Conservation (phyloP, 768 basidiomycete genomes). For the Pulveroboletus sp. region DNA sequence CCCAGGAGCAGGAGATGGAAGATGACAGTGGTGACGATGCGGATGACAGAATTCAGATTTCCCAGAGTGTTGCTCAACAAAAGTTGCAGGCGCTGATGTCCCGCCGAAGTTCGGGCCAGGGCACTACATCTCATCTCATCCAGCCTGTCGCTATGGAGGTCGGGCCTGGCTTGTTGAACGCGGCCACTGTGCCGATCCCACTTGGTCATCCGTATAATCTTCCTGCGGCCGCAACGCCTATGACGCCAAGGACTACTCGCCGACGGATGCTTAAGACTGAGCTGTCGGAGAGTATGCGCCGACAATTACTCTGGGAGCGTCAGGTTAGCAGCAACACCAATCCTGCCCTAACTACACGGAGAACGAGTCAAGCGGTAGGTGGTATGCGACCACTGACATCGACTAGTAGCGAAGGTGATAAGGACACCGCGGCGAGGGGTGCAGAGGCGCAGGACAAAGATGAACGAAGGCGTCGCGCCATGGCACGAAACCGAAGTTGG, state of each 20-base stretch:
- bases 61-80: slow-evolving; percentile 66
- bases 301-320: slow-evolving; percentile 78
- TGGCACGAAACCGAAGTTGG: slow-evolving; percentile 64
- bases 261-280: slow-evolving; percentile 81
- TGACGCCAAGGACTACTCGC: slow-evolving; percentile 82
- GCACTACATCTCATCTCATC: slow-evolving; percentile 17
- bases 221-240: slow-evolving; percentile 58
- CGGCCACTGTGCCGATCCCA: slow-evolving; percentile 49
- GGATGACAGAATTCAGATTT: slow-evolving; percentile 50
- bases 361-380: slow-evolving; percentile 25
- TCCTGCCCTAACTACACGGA: slow-evolving; percentile 34
- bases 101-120: slow-evolving; percentile 36
- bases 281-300: slow-evolving; percentile 76
- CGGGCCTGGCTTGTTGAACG: slow-evolving; percentile 22
- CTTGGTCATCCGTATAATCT: slow-evolving; percentile 68
- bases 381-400: slow-evolving; percentile 34
- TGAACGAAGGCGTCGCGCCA: slow-evolving; percentile 39
- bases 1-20: slow-evolving; percentile 62
- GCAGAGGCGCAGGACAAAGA: slow-evolving; percentile 34
- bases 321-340: slow-evolving; percentile 54
- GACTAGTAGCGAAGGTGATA: slow-evolving; percentile 19
- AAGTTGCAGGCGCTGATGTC: slow-evolving; percentile 55
- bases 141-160: slow-evolving; percentile 14
- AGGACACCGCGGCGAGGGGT: slow-evolving; percentile 10
- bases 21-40: slow-evolving; percentile 52